Evolutionary conservation across 495 filamentous ascomycete species (phyloP).

Genomic region (Aspergillus affinis): DNA sequence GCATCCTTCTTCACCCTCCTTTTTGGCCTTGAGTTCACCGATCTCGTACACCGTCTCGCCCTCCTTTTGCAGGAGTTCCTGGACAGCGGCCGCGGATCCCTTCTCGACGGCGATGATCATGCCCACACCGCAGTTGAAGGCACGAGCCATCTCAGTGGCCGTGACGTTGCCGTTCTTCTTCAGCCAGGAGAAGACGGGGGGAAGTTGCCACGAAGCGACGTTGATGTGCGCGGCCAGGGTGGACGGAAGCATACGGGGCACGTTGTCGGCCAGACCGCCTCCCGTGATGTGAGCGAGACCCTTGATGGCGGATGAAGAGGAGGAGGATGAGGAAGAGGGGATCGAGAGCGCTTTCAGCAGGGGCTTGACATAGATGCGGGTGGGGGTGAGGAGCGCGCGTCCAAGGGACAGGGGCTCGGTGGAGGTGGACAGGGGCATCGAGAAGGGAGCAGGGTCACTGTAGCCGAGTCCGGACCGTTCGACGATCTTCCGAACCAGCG

Average conservation of each 20-base stretch:
- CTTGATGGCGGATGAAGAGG: constrained; percentile 76
- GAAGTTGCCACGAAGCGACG: constrained; percentile 66
- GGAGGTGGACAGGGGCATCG: constrained; percentile 45
- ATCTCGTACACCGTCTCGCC: constrained; percentile 81
- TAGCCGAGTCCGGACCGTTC: constrained; percentile 67
- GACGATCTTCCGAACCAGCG: constrained; percentile 84
- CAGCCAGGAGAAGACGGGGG: constrained; percentile 81
- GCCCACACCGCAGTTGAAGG: constrained; percentile 93
- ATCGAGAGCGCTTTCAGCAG: constrained; percentile 59
- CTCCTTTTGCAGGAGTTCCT: constrained; percentile 49
- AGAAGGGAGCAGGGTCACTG: constrained; percentile 70
- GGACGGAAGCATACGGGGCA: constrained; percentile 84
- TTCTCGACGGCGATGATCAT: constrained; percentile 81
- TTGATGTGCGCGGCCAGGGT: constrained; percentile 76
- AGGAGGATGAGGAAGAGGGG: constrained; percentile 36
- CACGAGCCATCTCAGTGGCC: constrained; percentile 74
- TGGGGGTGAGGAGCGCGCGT: constrained; percentile 72
- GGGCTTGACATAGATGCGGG: constrained; percentile 76
- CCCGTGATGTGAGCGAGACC: constrained; percentile 97
- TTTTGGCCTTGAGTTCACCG: constrained; percentile 60
- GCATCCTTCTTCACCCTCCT: constrained; percentile 60
- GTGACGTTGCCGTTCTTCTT: constrained; percentile 72
- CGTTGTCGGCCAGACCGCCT: constrained; percentile 86
- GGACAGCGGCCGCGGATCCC: constrained; percentile 52
- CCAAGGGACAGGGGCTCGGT: constrained; percentile 55